Percentiles rank a stretch among this genome's conserved stretches.
phyloP scores from a whole-genome alignment of 2,329 filamentous ascomycete genomes.

The Talaromyces verruculosus region DNA sequence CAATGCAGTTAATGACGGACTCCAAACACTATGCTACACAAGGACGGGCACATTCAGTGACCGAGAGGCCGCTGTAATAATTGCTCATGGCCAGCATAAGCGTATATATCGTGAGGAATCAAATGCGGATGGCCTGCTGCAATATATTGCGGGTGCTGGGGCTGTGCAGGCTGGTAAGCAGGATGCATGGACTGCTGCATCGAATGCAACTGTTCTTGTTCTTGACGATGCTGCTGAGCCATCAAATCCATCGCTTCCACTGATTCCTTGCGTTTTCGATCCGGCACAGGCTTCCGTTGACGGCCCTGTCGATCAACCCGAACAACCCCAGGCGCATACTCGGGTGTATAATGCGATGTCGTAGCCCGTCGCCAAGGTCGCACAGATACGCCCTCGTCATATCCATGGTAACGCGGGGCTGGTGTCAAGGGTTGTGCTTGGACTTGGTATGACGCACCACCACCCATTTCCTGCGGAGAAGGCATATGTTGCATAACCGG shows the following conservation, averaged over 20 bases:
- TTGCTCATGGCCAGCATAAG: constrained; percentile 21
- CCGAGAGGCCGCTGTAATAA: constrained; percentile 18
- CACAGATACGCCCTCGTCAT: constrained; percentile 13
- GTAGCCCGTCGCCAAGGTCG: constrained; percentile 33
- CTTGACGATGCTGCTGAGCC: constrained; percentile 14
- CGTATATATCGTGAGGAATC: constrained; percentile 19
- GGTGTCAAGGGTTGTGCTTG: constrained; percentile 1
- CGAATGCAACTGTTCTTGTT: constrained; percentile 13
- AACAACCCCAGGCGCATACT: constrained; percentile 22
- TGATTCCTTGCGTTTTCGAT: constrained; percentile 23
- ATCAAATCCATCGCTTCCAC: constrained; percentile 1
- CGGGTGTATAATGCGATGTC: constrained; percentile 30
- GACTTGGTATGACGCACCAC: constrained; percentile 25
- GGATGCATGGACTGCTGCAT: constrained; percentile 24
- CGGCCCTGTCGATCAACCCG: constrained; percentile 26
- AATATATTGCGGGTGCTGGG: constrained; percentile 26
- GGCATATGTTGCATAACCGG: constrained; percentile 30
- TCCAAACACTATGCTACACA: constrained; percentile 11
- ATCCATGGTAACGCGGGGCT: constrained; percentile 5
- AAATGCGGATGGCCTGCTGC: constrained; percentile 24
- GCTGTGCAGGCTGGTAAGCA: constrained; percentile 11
- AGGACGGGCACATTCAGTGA: neutral
- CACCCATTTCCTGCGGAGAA: constrained; percentile 24
- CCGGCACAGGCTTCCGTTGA: constrained; percentile 23
- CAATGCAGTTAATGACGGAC: constrained; percentile 6